Percentiles rank a stretch among this genome's conserved stretches.
phyloP scores from a whole-genome alignment of 2,329 filamentous ascomycete genomes.

The Neonectria faginata region DNA sequence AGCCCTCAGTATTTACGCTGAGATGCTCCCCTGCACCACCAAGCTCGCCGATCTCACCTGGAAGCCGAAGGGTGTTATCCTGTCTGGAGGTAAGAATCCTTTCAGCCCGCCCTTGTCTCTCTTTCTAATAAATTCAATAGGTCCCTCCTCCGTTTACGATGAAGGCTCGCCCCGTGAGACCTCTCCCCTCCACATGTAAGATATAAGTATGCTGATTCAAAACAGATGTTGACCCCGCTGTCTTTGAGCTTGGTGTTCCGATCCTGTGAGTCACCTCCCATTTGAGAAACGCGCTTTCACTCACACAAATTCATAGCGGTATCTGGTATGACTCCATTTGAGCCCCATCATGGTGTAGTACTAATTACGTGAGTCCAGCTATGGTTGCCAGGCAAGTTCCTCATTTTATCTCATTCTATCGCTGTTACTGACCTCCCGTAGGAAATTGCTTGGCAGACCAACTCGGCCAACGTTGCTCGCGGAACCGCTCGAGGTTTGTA shows the following conservation, averaged over 20 bases:
- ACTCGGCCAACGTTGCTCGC: slow-evolving; percentile 68
- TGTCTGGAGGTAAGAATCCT: slow-evolving; percentile 52
- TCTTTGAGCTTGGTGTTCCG: slow-evolving; percentile 51
- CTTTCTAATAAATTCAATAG: slow-evolving; percentile 36
- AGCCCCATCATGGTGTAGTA: slow-evolving; percentile 10
- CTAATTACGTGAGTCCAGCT: slow-evolving; percentile 63
- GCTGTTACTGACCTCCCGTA: slow-evolving; percentile 40
- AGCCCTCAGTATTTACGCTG: slow-evolving; percentile 82
- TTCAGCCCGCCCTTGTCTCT: neutral
- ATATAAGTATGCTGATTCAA: slow-evolving; percentile 24
- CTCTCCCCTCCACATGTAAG: slow-evolving; percentile 1
- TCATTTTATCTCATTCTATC: neutral
- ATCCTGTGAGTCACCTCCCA: slow-evolving; percentile 37
- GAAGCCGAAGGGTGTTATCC: slow-evolving; percentile 81
- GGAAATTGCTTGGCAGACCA: slow-evolving; percentile 75
- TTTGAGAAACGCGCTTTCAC: slow-evolving; percentile 6
- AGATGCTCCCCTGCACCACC: slow-evolving; percentile 54
- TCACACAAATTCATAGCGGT: slow-evolving; percentile 39
- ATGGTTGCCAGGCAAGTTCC: slow-evolving; percentile 55
- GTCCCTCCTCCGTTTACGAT: slow-evolving; percentile 82
- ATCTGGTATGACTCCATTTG: slow-evolving; percentile 41
- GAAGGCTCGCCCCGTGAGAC: slow-evolving; percentile 69
- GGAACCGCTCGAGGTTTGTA: slow-evolving; percentile 55
- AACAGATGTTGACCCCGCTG: slow-evolving; percentile 57
- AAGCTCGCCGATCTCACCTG: slow-evolving; percentile 34